Base-by-base conservation (phyloP, 257 asterid genomes). In the Fraxinus anomala region DNA sequence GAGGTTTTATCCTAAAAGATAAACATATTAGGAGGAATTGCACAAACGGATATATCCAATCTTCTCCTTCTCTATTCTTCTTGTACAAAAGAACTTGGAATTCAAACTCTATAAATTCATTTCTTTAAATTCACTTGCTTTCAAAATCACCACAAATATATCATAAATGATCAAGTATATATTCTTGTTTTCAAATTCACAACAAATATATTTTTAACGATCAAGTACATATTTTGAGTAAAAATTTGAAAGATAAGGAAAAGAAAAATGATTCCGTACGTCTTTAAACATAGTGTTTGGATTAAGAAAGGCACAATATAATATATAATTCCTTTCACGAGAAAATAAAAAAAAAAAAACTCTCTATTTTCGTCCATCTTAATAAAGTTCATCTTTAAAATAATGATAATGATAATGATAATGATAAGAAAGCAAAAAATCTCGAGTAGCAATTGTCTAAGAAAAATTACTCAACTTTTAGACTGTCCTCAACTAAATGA, bases 401-500 rank as follows among this genome's bases (percentile, higher is more conserved):
- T 31, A 31, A 31, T 63, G 7, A 63, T 63, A 1, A 63, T 61
- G 6, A 61, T 63, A 0, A 61, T 61, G 68, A 19, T 11, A 10
- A 40, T 11, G 16, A 2, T 40, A 40, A 63, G 24, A n/a, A n/a
- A 63, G 69, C 7, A 6, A 26, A 24, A 6, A 8, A 56, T 21
- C 67, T 1, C 3, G 4, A 23, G 6, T 3, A 26, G 16, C 33
- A 1, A 21, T 63, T 63, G 34, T 63, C 69, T 4, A 63, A 24
- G 8, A 63, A 63, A 40, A 63, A 23, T 63, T 2, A 63, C 69
- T 2, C 11, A 11, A 26, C 69, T 63, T 63, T 63, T 63, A 24
- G 69, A 63, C 69, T 63, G 69, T 23, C 69, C 28, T 63, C 69
- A 63, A 63, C 69, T 63, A 56, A 56, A 8, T 56, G 13, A 56